Evolutionary conservation across 228 moss, liverwort and hornwort genomes (phyloP).

Genomic region (Sphagnum fallax): DNA sequence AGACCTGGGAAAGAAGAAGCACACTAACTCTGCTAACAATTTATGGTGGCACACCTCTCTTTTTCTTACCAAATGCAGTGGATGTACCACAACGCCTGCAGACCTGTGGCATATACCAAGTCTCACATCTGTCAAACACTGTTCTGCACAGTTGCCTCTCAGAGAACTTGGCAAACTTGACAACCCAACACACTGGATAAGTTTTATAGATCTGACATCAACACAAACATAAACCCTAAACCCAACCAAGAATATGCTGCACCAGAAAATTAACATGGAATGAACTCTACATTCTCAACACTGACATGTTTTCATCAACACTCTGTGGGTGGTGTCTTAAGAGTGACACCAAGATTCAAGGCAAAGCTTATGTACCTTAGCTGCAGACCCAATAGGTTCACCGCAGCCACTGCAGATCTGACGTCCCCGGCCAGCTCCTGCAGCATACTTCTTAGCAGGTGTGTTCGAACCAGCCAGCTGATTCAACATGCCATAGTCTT

Average conservation of each 20-base stretch:
- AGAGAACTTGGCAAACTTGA: no score
- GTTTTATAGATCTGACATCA: no score
- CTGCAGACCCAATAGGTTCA: conserved; percentile 70
- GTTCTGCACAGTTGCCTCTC: no score
- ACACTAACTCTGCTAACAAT: background rate
- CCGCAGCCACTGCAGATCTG: conserved; percentile 69
- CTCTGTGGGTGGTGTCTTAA: background rate
- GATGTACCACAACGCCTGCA: conserved; percentile 72
- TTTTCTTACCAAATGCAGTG: conserved; percentile 73
- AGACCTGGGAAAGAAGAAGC: no score
- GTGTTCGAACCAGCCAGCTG: conserved; percentile 37
- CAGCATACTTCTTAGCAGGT: conserved; percentile 37
- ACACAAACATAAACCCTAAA: no score
- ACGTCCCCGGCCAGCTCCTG: conserved; percentile 58
- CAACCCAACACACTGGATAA: no score
- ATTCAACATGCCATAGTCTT: conserved; percentile 50
- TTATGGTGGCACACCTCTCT: conserved; percentile 66
- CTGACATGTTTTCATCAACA: background rate
- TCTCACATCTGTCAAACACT: background rate
- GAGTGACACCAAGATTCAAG: background rate
- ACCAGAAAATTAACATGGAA: no score
- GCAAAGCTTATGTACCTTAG: conserved; percentile 33
- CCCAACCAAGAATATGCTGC: background rate
- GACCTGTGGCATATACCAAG: conserved; percentile 29
- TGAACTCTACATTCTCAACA: background rate